A percentile compares a stretch with the other conserved stretches of the same genome.
phyloP scores from a whole-genome alignment of 306 rosid genomes.

The Glycine soja region DNA sequence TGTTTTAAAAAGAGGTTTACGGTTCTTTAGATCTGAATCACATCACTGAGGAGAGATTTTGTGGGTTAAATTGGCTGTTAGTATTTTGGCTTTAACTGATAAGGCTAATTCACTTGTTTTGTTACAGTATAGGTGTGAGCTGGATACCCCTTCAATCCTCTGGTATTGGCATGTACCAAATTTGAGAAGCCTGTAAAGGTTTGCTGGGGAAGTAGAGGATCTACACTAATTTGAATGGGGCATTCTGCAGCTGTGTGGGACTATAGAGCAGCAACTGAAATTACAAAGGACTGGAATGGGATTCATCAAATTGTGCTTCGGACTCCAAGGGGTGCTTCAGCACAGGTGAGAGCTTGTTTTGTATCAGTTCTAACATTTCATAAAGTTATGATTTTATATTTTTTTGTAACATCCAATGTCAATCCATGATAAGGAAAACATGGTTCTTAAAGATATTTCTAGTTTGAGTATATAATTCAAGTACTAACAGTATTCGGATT shows the following conservation, averaged over 20 bases:
- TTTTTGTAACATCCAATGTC: conserved; percentile 1
- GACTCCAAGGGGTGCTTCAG: conserved; percentile 78
- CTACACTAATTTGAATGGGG: conserved; percentile 61
- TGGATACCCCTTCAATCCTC: conserved; percentile 40
- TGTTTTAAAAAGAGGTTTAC: conserved; percentile 29
- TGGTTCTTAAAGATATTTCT: conserved; percentile 16
- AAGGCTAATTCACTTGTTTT: conserved; percentile 42
- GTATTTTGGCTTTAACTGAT: conserved; percentile 41
- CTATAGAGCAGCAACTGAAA: conserved; percentile 72
- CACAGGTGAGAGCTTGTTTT: conserved; percentile 63
- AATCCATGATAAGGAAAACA: conserved; percentile 21
- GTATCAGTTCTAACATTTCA: conserved; percentile 5
- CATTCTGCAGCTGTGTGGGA: conserved; percentile 91
- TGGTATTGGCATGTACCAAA: background rate
- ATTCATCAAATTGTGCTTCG: conserved; percentile 74
- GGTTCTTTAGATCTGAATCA: conserved; percentile 61
- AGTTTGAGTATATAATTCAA: conserved; percentile 23
- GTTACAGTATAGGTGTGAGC: conserved; percentile 42
- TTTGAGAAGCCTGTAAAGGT: conserved; percentile 28
- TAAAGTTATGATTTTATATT: conserved; percentile 25
- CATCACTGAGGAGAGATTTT: conserved; percentile 40
- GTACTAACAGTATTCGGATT: conserved; percentile 28
- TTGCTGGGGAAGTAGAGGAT: conserved; percentile 28
- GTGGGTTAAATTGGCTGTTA: conserved; percentile 41
- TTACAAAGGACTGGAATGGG: conserved; percentile 82